Evolutionary conservation across 169 alveolate genomes (phyloP), one percentile per base, ranked within the genome.

Genomic region (Eimeria sp.): DNA sequence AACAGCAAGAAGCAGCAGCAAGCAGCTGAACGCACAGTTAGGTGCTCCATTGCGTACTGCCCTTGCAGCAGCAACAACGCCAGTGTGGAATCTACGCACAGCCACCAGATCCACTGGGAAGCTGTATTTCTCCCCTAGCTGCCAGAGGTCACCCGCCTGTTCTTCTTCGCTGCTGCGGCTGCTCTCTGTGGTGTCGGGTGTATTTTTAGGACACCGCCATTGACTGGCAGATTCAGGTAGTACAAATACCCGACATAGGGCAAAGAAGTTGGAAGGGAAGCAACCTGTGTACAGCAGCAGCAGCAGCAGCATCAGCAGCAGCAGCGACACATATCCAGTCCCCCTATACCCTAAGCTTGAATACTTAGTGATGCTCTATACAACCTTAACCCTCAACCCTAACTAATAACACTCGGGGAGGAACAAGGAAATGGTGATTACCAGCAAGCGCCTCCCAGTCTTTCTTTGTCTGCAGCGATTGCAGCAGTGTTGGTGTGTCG

Each of bases 391-490:
- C 33, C 33, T 27, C 0, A 46, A 43, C 20, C 66, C 60, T 18
- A 25, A 3, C n/a, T n/a, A n/a, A n/a, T n/a, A n/a, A 6, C 16
- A 6, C 46, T 77, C 23, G 40, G 54, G 37, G 40, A 16, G 85
- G n/a, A 46, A 43, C 87, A 77, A 46, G 66, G 87, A 30, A 23
- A 14, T 20, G 37, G 8, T 6, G 0, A 16, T 20, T 37, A 56
- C 90, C 90, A n/a, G 90, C 74, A 6, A 82, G 74, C 52, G 27
- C 16, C n/a, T 82, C 90, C 90, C 90, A 82, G 74, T 82, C 90
- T 27, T 25, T 49, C 74, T 56, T 82, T n/a, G 72, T 82, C 33
- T 54, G 74, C 74, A 82, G 58, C 52, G 27, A 18, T n/a, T 82
- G 74, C 74, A 9, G 52, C 72, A 49, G 90, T 18, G 90, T 49